A percentile compares a stretch with the other conserved stretches of the same genome.
These are phyloP conservation scores for Mycena filopes DNA, from an alignment of 768 basidiomycete genomes.

Conservation along the genomic window DNA sequence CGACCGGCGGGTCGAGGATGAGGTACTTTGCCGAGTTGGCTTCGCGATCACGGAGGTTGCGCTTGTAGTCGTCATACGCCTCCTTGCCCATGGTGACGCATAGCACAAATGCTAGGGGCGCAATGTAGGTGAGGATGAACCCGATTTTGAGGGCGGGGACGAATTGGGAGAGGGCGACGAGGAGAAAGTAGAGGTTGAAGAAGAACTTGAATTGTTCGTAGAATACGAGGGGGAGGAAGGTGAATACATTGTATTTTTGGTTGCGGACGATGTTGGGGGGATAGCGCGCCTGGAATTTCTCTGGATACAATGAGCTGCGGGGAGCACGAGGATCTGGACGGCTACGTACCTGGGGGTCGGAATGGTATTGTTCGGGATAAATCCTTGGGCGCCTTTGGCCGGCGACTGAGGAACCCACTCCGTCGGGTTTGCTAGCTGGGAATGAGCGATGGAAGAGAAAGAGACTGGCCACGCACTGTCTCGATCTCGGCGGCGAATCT, in stretches of 20 bases:
- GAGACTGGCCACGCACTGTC: conserved; percentile 26
- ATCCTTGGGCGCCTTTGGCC: conserved; percentile 59
- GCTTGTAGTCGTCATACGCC: conserved; percentile 98
- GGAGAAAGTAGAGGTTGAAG: conserved; percentile 98
- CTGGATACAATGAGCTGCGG: conserved; percentile 47
- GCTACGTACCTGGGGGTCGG: conserved; percentile 66
- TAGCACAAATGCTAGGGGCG: conserved; percentile 95
- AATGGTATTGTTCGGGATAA: conserved; percentile 84
- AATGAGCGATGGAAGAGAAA: not conserved
- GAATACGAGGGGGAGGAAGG: conserved; percentile 97
- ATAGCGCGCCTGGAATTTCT: conserved; percentile 75
- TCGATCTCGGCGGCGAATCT: conserved; percentile 32
- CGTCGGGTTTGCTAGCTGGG: conserved; percentile 28
- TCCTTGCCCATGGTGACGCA: conserved; percentile 98
- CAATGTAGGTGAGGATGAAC: conserved; percentile 95
- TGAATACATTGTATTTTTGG: conserved; percentile 96
- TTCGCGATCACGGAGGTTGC: conserved; percentile 90
- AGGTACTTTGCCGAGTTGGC: conserved; percentile 95
- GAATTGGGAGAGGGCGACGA: conserved; percentile 96
- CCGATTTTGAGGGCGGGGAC: conserved; percentile 96
- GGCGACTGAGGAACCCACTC: conserved; percentile 38
- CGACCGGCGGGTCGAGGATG: conserved; percentile 69
- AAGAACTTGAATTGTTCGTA: conserved; percentile 99
- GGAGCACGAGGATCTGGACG: not conserved
- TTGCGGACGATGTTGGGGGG: conserved; percentile 95